These are phyloP conservation scores for Neurospora discreta DNA, from an alignment of 495 filamentous ascomycete genomes.

Conservation along the genomic window DNA sequence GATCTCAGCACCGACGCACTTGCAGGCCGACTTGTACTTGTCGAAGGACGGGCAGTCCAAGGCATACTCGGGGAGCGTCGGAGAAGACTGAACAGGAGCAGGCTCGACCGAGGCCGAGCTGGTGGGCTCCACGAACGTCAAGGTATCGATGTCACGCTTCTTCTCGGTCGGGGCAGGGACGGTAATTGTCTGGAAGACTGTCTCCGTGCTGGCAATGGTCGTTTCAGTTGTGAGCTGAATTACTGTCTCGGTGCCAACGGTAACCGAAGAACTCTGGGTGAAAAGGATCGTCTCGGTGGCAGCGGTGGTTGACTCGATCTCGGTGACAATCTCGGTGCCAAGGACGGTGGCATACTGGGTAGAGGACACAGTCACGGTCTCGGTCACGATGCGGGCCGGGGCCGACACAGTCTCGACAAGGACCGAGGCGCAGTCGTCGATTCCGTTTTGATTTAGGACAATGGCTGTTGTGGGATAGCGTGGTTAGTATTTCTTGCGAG, in stretches of 20 bases:
- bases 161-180: background rate
- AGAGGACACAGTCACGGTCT: conserved; percentile 1
- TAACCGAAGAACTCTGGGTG: conserved; percentile 4
- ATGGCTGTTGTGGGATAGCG: background rate
- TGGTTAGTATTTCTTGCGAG: background rate
- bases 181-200: background rate
- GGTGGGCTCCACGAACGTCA: background rate
- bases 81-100: background rate
- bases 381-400: conserved; percentile 1
- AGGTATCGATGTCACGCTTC: background rate
- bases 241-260: background rate
- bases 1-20: conserved; percentile 3
- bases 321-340: background rate
- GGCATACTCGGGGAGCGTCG: conserved; percentile 1
- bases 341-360: conserved; percentile 3
- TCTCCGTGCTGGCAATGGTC: background rate
- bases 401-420: conserved; percentile 7
- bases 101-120: background rate
- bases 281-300: conserved; percentile 3
- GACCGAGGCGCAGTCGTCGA: conserved; percentile 4
- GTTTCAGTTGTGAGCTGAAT: background rate
- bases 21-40: conserved; percentile 11
- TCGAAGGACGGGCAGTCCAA: conserved; percentile 5
- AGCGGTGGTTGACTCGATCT: background rate
- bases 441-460: background rate